A percentile compares a stretch with the other conserved stretches of the same genome.
Conservation (phyloP, 768 basidiomycete genomes). For the Tulasnella sp. region DNA sequence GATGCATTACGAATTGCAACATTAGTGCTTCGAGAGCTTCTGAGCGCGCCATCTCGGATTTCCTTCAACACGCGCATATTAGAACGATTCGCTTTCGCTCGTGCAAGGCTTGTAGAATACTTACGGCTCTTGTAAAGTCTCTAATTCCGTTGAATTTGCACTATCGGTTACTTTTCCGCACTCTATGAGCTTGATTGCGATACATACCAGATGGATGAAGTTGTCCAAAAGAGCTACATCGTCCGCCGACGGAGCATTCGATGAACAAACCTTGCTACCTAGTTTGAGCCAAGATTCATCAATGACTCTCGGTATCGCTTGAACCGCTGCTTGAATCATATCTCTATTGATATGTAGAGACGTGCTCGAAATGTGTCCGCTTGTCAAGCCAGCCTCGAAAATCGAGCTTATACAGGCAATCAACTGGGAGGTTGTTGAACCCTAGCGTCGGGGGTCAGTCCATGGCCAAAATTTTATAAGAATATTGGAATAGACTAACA, state of each 20-base stretch:
- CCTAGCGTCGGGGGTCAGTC: not conserved
- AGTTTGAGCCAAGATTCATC: not conserved
- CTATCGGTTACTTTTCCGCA: not conserved
- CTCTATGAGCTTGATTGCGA: not conserved
- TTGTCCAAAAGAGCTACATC: not conserved
- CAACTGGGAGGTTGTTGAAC: not conserved
- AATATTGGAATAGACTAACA: not conserved
- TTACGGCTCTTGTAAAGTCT: not conserved
- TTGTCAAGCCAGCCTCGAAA: not conserved
- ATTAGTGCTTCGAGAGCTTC: not conserved
- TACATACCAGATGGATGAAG: not conserved
- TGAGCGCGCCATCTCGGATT: not conserved
- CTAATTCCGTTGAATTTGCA: not conserved
- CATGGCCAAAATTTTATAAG: not conserved
- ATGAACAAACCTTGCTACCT: not conserved
- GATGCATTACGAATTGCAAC: not conserved
- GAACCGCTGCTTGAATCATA: not conserved
- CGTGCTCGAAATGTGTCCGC: not conserved
- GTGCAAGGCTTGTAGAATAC: not conserved
- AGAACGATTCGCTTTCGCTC: too few relatives aligned
- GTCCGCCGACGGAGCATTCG: not conserved
- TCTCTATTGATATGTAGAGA: not conserved
- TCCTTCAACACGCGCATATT: not conserved
- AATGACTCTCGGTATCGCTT: not conserved
- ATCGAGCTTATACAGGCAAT: not conserved